Base-by-base conservation (phyloP, 179 eudicot genomes). In the Beta corolliflora region DNA sequence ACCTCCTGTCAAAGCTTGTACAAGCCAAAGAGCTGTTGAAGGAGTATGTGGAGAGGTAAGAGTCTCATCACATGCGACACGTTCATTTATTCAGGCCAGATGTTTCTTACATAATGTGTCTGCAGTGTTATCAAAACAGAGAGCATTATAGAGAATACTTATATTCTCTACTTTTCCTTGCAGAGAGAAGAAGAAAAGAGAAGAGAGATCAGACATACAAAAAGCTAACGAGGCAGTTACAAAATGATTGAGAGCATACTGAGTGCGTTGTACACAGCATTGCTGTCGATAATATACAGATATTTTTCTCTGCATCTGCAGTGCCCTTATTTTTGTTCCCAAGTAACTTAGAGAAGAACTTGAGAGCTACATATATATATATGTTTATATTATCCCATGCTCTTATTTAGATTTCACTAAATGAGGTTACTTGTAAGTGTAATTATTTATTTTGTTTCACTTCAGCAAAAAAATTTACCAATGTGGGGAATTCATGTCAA, bases 1-100 rank as follows among this genome's bases (percentile, higher is more conserved):
- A 91, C 83, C 90, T 96, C 65, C 93, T 96, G 48, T 88, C 98
- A 7, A 94, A 94, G 86, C 91, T 93, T 67, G 97, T 96, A 81
- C 99, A 96, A 86, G 97, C 99, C 14, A 96, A 96, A 77, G 99
- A 96, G 86, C 91, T 96, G 61, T 72, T 94, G 77, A 93, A 87
- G 84, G 98, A 96, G 83, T 96, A 96, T 83, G 95, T 94, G 31
- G 97, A 84, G 31, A 94, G 99, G 99, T 96, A 77, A 80, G 79
- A 71, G 67, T 63, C 54, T 73, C 59, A 25, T 13, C 58, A 36
- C 66, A 21, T 15, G 9, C 29, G 31, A 9, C 48, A 36, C 2
- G 19, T 50, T 64, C 55, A 9, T 25, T 56, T 12, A 19, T 61
- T 9, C 45, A 73, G 63, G 45, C 25, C 9, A 25, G 29, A 16